phyloP scores from a whole-genome alignment of 2,329 filamentous ascomycete genomes.

The Colletotrichum australisinense region DNA sequence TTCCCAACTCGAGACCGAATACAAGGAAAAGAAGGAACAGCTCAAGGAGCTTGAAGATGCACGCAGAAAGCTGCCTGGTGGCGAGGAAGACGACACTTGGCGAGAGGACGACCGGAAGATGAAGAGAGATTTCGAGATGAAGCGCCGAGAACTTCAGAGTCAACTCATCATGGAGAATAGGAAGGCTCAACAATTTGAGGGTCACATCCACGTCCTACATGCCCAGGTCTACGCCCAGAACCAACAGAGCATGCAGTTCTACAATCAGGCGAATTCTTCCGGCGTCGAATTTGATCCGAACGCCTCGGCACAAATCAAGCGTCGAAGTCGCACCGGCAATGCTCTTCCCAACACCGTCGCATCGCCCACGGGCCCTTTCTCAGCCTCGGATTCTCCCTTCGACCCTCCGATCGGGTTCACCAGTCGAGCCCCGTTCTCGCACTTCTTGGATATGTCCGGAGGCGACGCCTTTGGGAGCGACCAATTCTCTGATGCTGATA shows the following conservation, averaged over 20 bases:
- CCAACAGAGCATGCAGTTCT: constrained; percentile 56
- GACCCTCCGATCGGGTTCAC: constrained; percentile 66
- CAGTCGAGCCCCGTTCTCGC: constrained; percentile 61
- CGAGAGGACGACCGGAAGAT: constrained; percentile 63
- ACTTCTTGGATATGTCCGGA: constrained; percentile 61
- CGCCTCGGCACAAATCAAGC: constrained; percentile 55
- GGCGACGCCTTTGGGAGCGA: constrained; percentile 45
- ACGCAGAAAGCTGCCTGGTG: constrained; percentile 71
- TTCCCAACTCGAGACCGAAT: constrained; percentile 75
- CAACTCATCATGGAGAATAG: constrained; percentile 60
- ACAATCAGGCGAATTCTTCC: constrained; percentile 56
- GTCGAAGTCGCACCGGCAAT: constrained; percentile 60
- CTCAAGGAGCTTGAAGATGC: constrained; percentile 81
- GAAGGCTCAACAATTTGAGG: constrained; percentile 58
- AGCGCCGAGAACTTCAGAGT: constrained; percentile 64
- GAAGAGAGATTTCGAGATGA: constrained; percentile 66
- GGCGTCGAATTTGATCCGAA: constrained; percentile 60
- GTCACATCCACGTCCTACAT: constrained; percentile 58
- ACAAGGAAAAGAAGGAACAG: constrained; percentile 68
- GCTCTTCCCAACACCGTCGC: constrained; percentile 56
- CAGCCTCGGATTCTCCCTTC: constrained; percentile 54
- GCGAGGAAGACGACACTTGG: constrained; percentile 70
- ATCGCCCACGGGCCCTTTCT: constrained; percentile 52
- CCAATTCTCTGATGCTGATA: constrained; percentile 70
- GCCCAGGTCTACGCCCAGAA: constrained; percentile 59